Conservation (phyloP, 768 basidiomycete genomes). For the Trametes cingulata region DNA sequence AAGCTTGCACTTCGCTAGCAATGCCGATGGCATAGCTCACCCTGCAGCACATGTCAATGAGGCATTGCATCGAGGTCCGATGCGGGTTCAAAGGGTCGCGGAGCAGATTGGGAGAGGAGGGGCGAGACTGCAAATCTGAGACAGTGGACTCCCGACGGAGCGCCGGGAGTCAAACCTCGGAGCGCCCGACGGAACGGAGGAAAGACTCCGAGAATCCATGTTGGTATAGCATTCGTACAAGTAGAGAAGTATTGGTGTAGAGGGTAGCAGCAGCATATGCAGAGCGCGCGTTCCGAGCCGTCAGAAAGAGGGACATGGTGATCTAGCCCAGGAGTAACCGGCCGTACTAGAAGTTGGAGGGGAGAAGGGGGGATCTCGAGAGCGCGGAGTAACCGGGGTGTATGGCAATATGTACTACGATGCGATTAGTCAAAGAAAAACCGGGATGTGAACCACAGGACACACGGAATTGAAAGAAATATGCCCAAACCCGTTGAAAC, state of each 20-base stretch:
- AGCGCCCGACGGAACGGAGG: background rate
- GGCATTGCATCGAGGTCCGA: too few relatives aligned
- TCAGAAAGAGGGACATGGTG: slow-evolving; percentile 16
- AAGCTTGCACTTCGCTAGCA: too few relatives aligned
- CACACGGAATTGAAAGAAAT: slow-evolving; percentile 11
- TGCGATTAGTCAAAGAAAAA: slow-evolving; percentile 15
- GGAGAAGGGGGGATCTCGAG: slow-evolving; percentile 1
- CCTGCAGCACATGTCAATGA: too few relatives aligned
- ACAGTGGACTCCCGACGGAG: background rate
- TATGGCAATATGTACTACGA: slow-evolving; percentile 11
- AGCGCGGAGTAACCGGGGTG: slow-evolving; percentile 8
- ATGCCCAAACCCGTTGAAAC: slow-evolving; percentile 13
- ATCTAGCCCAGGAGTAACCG: slow-evolving; percentile 19
- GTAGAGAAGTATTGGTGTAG: slow-evolving; percentile 14
- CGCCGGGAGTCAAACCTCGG: background rate
- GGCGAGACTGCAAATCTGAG: too few relatives aligned
- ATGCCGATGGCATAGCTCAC: too few relatives aligned
- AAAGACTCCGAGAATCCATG: slow-evolving; percentile 3
- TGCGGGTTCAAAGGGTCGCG: too few relatives aligned
- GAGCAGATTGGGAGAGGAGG: too few relatives aligned
- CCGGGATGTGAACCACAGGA: background rate
- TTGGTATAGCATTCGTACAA: slow-evolving; percentile 29
- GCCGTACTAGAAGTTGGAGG: slow-evolving; percentile 19
- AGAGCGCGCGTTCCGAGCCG: slow-evolving; percentile 21
- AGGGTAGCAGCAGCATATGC: slow-evolving; percentile 25